These are phyloP conservation scores for Auriscalpium vulgare DNA, from an alignment of 768 basidiomycete species.

Conservation along the genomic window DNA sequence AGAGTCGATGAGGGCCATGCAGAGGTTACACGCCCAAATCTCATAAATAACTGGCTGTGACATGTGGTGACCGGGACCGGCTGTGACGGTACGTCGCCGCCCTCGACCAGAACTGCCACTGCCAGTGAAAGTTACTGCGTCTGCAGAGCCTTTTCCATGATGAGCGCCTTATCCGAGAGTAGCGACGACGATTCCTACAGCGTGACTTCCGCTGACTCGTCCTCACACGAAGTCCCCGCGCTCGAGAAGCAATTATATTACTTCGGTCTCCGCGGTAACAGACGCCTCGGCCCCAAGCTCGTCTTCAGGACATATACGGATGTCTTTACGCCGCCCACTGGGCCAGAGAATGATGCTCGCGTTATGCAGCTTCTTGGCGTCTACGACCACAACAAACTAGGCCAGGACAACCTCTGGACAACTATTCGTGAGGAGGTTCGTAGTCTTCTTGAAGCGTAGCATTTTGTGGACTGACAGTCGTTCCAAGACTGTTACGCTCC, in stretches of 20 bases:
- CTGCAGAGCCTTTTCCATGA: neutral
- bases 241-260: constrained; percentile 27
- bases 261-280: constrained; percentile 22
- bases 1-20: neutral
- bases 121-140: neutral
- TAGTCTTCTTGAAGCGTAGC: no score
- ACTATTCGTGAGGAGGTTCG: no score
- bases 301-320: constrained; percentile 29
- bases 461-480: no score
- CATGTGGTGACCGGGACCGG: neutral
- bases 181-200: neutral
- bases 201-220: neutral
- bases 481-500: no score
- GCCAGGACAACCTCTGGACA: neutral
- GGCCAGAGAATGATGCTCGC: constrained; percentile 23
- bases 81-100: no score
- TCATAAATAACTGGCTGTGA: constrained; percentile 21
- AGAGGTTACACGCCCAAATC: neutral
- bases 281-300: no score
- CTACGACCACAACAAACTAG: constrained; percentile 22
- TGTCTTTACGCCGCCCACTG: constrained; percentile 21
- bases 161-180: neutral
- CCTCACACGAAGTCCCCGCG: constrained; percentile 7
- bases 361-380: constrained; percentile 25
- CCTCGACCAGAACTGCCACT: neutral